Conservation (phyloP, 257 asterid species). For the Rauvolfia tetraphylla region DNA sequence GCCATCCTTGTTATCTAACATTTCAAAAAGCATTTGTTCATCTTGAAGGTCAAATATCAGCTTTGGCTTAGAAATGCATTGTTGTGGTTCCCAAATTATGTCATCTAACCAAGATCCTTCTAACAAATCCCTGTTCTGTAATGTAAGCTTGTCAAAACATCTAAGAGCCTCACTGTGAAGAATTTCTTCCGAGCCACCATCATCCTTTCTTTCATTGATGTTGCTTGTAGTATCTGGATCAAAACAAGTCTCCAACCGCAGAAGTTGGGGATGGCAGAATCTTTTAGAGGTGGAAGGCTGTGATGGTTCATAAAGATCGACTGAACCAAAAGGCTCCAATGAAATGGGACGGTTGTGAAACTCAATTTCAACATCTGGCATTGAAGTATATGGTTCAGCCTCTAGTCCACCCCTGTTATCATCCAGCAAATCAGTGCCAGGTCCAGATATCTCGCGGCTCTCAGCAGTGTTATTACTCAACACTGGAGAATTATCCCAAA, state of each 20-base stretch:
- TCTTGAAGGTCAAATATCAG: constrained; percentile 91
- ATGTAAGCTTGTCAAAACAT: constrained; percentile 65
- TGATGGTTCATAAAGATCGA: constrained; percentile 24
- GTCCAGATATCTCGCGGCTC: constrained; percentile 82
- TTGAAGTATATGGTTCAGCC: constrained; percentile 26
- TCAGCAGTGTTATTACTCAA: constrained; percentile 49
- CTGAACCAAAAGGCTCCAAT: constrained; percentile 69
- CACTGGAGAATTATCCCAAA: constrained; percentile 81
- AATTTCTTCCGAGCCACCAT: constrained; percentile 31
- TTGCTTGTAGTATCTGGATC: constrained; percentile 35
- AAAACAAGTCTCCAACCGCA: constrained; percentile 66
- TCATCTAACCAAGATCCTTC: constrained; percentile 89
- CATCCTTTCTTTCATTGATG: constrained; percentile 41
- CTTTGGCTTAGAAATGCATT: constrained; percentile 62
- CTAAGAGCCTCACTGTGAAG: constrained; percentile 48
- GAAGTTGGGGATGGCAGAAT: constrained; percentile 75
- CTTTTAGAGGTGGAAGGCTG: constrained; percentile 26
- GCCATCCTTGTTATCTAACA: constrained; percentile 59
- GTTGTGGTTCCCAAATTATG: constrained; percentile 80
- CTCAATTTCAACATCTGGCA: constrained; percentile 38
- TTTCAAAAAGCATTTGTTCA: constrained; percentile 96
- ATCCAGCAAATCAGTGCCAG: constrained; percentile 61
- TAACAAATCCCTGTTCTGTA: constrained; percentile 68
- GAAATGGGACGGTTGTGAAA: constrained; percentile 39
- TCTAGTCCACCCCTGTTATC: constrained; percentile 39